These are phyloP conservation scores for Acer campestre DNA, from an alignment of 345 rosid species.

Conservation along the genomic window DNA sequence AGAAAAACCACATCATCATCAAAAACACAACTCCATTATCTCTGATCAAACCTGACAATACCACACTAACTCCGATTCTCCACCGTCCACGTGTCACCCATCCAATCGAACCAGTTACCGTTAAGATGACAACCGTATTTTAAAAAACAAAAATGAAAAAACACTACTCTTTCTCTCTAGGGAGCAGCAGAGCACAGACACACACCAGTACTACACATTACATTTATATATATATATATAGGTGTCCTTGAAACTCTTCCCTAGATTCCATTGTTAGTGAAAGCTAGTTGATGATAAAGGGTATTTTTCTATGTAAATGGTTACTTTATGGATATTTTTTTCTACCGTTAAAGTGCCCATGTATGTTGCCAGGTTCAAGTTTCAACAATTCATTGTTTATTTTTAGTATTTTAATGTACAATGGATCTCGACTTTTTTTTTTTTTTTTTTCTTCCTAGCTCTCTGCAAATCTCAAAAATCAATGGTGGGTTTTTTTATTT, in stretches of 20 bases:
- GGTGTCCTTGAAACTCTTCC: not conserved
- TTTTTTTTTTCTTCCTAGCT: not conserved
- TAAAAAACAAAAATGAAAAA: not conserved
- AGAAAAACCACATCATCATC: not conserved
- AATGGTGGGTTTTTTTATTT: not conserved
- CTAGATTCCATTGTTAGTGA: slow-evolving; percentile 7
- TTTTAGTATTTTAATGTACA: slow-evolving; percentile 21
- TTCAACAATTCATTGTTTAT: not conserved
- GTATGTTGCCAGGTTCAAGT: slow-evolving; percentile 13
- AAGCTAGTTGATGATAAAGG: not conserved
- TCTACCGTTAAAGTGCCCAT: not conserved
- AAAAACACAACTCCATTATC: not conserved
- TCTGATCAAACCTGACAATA: slow-evolving; percentile 5
- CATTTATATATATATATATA: not conserved
- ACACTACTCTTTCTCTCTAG: not conserved
- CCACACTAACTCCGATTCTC: not conserved
- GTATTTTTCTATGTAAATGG: not conserved
- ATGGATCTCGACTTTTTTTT: slow-evolving; percentile 38
- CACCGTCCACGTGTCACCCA: slow-evolving; percentile 14
- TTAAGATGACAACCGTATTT: slow-evolving; percentile 21
- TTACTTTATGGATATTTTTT: not conserved
- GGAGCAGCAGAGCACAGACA: not conserved
- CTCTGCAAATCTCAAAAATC: slow-evolving; percentile 20
- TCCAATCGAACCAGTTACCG: not conserved
- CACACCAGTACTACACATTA: not conserved